These are phyloP conservation scores for Thalassiosira tumida DNA, from an alignment of 352 stramenopile genomes.

Conservation along the genomic window DNA sequence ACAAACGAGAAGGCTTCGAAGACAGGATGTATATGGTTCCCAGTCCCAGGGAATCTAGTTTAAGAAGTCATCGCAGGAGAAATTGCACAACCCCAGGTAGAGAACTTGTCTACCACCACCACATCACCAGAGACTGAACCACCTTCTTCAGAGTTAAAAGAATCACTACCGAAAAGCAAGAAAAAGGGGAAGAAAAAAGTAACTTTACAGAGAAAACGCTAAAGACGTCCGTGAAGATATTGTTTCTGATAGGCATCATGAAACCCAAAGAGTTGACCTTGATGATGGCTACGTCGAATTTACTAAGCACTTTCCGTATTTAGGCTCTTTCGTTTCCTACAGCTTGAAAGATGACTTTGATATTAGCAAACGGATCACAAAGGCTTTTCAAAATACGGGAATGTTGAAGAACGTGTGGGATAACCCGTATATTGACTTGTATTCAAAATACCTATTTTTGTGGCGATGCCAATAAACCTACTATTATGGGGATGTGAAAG, in stretches of 20 bases:
- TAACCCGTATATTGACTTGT: not conserved
- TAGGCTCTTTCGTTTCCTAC: not conserved
- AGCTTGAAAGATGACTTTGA: not conserved
- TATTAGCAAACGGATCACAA: not conserved
- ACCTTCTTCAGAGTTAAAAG: not conserved
- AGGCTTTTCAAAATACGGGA: not conserved
- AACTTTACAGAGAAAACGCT: not conserved
- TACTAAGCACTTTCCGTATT: not conserved
- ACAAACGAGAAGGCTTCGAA: not conserved
- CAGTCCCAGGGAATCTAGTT: not conserved
- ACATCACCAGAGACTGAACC: not conserved
- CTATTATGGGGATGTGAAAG: not conserved
- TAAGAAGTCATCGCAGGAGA: not conserved
- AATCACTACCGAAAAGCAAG: not conserved
- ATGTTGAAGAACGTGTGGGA: not conserved
- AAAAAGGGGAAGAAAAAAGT: not conserved
- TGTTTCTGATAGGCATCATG: not conserved
- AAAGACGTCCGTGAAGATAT: not conserved
- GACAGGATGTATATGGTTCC: not conserved
- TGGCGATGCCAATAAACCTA: not conserved
- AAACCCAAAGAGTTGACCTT: not conserved
- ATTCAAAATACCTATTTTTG: not conserved
- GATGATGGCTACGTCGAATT: not conserved
- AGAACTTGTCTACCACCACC: no score
- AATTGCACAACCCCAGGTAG: no score